phyloP scores from a whole-genome alignment of 2,329 filamentous ascomycete species.

The Ilyonectria mors-panacis region DNA sequence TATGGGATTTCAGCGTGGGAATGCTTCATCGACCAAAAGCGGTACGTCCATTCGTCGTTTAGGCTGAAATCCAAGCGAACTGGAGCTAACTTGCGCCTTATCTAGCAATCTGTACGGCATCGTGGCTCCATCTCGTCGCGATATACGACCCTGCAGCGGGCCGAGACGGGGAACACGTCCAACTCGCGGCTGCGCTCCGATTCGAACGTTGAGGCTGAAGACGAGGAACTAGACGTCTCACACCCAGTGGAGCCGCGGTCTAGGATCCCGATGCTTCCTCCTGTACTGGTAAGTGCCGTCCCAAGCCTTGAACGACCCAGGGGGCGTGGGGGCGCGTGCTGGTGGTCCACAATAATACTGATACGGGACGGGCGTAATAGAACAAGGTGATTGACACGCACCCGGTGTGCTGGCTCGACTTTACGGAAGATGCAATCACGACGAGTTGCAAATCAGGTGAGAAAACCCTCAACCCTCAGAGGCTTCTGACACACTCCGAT shows the following conservation, averaged over 20 bases:
- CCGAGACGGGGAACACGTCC: conserved; percentile 74
- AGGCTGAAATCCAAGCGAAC: conserved; percentile 9
- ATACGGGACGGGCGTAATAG: conserved; percentile 55
- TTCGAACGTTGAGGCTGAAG: conserved; percentile 72
- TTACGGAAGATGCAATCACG: conserved; percentile 93
- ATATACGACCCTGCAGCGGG: conserved; percentile 64
- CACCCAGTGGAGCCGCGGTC: conserved; percentile 90
- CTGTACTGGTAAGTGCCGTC: conserved; percentile 80
- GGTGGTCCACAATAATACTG: conserved; percentile 30
- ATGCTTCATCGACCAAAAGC: conserved; percentile 95
- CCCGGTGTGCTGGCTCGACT: conserved; percentile 91
- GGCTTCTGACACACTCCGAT: neutral
- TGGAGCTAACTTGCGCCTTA: conserved; percentile 32
- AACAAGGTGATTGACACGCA: conserved; percentile 89
- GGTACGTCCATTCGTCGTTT: conserved; percentile 64
- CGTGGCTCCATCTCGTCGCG: conserved; percentile 68
- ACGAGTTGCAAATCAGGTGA: conserved; percentile 92
- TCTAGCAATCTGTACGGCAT: conserved; percentile 54
- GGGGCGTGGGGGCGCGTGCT: conserved; percentile 15
- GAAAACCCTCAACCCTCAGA: conserved; percentile 50
- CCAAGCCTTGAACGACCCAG: conserved; percentile 1
- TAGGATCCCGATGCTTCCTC: conserved; percentile 87
- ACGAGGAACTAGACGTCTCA: conserved; percentile 73
- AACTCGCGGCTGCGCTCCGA: conserved; percentile 76
- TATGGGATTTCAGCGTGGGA: conserved; percentile 98